Evolutionary conservation across 352 stramenopile genomes (phyloP), one percentile per base, ranked within the genome.

Genomic region (Peronospora destructor): DNA sequence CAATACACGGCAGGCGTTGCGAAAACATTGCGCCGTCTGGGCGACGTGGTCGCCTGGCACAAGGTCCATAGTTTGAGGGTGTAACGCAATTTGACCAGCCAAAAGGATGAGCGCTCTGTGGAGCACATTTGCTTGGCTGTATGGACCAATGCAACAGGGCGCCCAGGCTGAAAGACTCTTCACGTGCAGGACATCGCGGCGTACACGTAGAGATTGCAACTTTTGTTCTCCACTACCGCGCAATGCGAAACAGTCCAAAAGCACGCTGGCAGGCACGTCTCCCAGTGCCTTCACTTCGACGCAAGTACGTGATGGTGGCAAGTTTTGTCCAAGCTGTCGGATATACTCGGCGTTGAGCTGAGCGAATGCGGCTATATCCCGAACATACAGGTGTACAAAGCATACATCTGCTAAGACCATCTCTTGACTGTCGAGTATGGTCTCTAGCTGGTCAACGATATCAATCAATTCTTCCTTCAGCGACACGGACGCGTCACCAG

Each of bases 131-230:
- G 92, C 91, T 77, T 99, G 97, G 55, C 90, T 97, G 73, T 99
- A 99, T 2, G 97, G 97, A 2, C 97, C 97, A 53, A 99, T 98
- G 74, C 96, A 99, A 30, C 97, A 90, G 0, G 97, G 97, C 4
- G 96, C 97, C 96, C 96, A 99, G 16, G 83, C 61, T 3, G 90
- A 98, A 41, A 98, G 85, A 49, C 95, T 98, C 64, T 96, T 89
- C 12, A 99, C 89, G 47, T 99, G 94, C 16, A 98, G 66, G 40
- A 96, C 91, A 45, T 97, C 75, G 25, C 81, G 74, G 29, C 70
- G 62, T 28, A 85, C 63, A 17, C 76, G 73, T 21, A 75, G 45
- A n/a, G 66, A 58, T n/a, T 73, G 62, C 39, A 81, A 40, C 52
- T 88, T 89, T 59, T 75, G 66, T 25, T 54, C 48, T 1, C 79